Conservation (phyloP, 768 basidiomycete genomes). For the Calocera viscosa region DNA sequence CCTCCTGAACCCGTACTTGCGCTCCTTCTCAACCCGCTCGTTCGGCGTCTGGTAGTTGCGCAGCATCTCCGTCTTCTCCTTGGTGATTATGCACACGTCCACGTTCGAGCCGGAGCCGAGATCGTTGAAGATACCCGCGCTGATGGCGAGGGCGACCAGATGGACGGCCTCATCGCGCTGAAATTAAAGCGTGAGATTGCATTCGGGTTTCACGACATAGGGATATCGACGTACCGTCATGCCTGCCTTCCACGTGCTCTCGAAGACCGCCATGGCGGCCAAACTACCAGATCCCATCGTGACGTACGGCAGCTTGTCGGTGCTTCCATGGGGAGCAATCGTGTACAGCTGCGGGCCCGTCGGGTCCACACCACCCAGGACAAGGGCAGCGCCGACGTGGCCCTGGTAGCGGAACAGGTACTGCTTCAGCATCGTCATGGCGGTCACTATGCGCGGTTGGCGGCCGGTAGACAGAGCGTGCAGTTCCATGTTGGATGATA, state of each 20-base stretch:
- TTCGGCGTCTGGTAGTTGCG: conserved; percentile 91
- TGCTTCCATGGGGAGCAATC: conserved; percentile 90
- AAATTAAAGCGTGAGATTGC: not conserved
- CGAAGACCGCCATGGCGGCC: conserved; percentile 98
- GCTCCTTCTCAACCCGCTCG: conserved; percentile 64
- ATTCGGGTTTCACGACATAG: not conserved
- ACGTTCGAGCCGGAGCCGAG: conserved; percentile 97
- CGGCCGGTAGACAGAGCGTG: conserved; percentile 82
- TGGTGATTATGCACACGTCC: conserved; percentile 91
- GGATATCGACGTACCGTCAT: conserved; percentile 50
- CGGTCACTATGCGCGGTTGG: conserved; percentile 87
- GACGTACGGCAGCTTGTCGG: conserved; percentile 96
- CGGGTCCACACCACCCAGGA: conserved; percentile 90
- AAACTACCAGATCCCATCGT: conserved; percentile 96
- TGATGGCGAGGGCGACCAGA: conserved; percentile 75
- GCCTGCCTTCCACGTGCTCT: conserved; percentile 66
- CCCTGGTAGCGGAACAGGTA: conserved; percentile 92
- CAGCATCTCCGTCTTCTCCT: conserved; percentile 75
- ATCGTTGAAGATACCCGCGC: conserved; percentile 98
- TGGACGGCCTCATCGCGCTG: conserved; percentile 71
- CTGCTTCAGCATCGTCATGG: conserved; percentile 98
- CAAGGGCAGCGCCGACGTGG: conserved; percentile 85
- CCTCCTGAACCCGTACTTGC: conserved; percentile 51
- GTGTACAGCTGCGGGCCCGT: conserved; percentile 94
- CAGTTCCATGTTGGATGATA: conserved; percentile 90